phyloP scores from a whole-genome alignment of 2,329 filamentous ascomycete species.

The Penicillium carneum region DNA sequence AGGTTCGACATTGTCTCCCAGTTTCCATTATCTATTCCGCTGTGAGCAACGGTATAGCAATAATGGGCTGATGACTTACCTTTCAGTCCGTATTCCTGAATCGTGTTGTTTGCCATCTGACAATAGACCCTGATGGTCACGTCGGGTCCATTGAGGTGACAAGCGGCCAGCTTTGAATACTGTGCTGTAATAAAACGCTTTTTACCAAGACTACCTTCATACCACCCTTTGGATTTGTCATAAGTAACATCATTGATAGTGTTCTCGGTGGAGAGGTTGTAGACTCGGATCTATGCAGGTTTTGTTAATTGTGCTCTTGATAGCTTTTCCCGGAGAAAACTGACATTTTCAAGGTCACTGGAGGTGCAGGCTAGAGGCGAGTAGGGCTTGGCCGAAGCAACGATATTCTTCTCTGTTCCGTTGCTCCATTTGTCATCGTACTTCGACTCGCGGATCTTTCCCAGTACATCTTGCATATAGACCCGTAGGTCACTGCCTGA shows the following conservation, averaged over 20 bases:
- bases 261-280: neutral
- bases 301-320: neutral
- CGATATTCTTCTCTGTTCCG: neutral
- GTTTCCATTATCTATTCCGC: neutral
- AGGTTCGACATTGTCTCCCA: constrained; percentile 21
- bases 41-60: neutral
- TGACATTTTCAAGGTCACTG: neutral
- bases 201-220: neutral
- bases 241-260: neutral
- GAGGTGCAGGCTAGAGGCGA: neutral
- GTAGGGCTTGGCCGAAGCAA: neutral
- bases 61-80: neutral
- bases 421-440: neutral
- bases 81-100: neutral
- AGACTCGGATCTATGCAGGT: neutral
- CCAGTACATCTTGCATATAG: neutral
- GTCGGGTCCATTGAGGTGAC: neutral
- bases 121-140: neutral
- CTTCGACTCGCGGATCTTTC: neutral
- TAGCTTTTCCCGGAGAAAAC: neutral
- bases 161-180: neutral
- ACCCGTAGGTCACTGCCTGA: neutral
- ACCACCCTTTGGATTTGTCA: neutral
- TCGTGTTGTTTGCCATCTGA: neutral
- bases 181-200: neutral